Conservation (phyloP, 2,329 filamentous ascomycete species). For the Xylariomycetidae sp. region DNA sequence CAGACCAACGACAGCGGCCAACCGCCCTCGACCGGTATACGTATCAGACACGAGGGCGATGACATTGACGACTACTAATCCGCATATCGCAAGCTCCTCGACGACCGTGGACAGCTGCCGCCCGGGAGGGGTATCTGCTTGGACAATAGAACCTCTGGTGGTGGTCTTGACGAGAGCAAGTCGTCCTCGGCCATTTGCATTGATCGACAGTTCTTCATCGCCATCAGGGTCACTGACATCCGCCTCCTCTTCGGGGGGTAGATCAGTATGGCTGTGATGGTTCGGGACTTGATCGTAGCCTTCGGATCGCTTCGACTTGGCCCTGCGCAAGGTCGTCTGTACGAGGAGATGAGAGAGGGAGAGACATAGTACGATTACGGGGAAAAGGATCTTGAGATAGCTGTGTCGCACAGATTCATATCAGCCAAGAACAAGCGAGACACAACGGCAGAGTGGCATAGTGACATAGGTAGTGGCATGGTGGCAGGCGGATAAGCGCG, state of each 20-base stretch:
- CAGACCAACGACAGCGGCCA: constrained; percentile 63
- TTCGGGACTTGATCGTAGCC: constrained; percentile 55
- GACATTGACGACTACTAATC: constrained; percentile 65
- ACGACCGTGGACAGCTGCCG: constrained; percentile 66
- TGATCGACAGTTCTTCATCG: constrained; percentile 53
- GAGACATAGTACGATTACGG: constrained; percentile 62
- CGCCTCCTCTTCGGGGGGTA: constrained; percentile 44
- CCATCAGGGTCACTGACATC: constrained; percentile 53
- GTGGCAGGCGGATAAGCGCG: background rate
- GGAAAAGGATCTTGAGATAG: constrained; percentile 76
- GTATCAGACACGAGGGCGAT: constrained; percentile 56
- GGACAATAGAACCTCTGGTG: constrained; percentile 60
- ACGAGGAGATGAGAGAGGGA: constrained; percentile 65
- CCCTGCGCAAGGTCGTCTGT: constrained; percentile 51
- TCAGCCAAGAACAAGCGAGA: constrained; percentile 6
- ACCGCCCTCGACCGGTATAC: constrained; percentile 52
- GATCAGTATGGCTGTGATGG: constrained; percentile 43
- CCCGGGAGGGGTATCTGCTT: constrained; percentile 70
- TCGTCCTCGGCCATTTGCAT: constrained; percentile 43
- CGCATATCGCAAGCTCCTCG: constrained; percentile 72
- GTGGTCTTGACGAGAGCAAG: constrained; percentile 55
- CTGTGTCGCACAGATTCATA: constrained; percentile 38
- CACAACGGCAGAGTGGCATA: constrained; percentile 1
- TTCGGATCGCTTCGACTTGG: constrained; percentile 47
- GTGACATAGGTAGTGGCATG: background rate